Base-by-base conservation (phyloP, 1,284 basidiomycete species). In the Farysia itapuensis region DNA sequence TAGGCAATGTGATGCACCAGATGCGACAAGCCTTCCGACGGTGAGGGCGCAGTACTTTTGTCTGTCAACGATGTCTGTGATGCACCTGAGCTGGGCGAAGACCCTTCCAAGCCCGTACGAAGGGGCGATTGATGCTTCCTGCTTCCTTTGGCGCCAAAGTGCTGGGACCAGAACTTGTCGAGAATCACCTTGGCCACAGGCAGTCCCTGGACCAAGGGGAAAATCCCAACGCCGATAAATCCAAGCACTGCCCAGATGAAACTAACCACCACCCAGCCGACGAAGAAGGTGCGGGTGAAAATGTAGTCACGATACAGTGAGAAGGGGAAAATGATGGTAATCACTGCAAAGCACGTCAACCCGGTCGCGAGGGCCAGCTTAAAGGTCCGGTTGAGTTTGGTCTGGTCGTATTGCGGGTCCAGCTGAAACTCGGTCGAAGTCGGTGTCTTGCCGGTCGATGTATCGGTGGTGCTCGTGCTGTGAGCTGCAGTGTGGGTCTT, bases 251-350 rank as follows among this genome's bases (percentile, higher is more conserved):
- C 69, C 73, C 73, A 75, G 30, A 72, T 60, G 37, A 72, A 50
- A 5, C 48, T 48, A 19, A 74, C 72, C 3, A 65, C 49, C 9
- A 72, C 50, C 73, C 73, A 75, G 16, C 73, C 73, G 9, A 48
- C 40, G 39, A 75, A 74, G 50, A 75, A 77, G n/a, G 34, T 40
- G 21, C 44, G 43, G 8, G 51, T 48, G 43, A 77, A 77, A 37
- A 74, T 64, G 58, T 74, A 75, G 43, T 66, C 58, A 7, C 73
- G 54, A 46, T 74, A 77, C 31, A 77, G 64, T 8, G 54, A 54
- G 28, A 75, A 68, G 2, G 74, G 74, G 65, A 65, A 74, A 28
- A 77, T 66, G 47, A 76, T 60, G 45, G 71, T 69, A 39, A 75
- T 59, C 13, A 72, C 64, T 9, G 72, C 46, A 36, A 70, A 70